Base-by-base conservation (phyloP, 2,329 filamentous ascomycete genomes). In the Talaromyces islandicus region DNA sequence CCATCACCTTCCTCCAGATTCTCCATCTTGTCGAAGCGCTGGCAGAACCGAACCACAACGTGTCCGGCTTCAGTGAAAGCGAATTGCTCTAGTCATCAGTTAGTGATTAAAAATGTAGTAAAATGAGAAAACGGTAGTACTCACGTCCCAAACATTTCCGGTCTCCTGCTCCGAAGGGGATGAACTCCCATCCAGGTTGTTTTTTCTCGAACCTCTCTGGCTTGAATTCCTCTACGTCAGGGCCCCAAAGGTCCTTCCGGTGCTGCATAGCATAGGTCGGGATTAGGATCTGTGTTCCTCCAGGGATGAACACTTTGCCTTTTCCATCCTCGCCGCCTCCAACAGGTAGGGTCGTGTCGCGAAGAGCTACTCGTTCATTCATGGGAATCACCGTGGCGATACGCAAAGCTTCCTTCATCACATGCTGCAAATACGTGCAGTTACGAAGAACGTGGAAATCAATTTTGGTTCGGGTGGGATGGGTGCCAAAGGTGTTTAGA, bases 211-310 rank as follows among this genome's bases (percentile, higher is more conserved):
- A 63, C 27, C 62, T 59, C n/a, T 63, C 62, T 6, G 62, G 62
- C 24, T 54, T 59, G 56, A 63, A 62, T n/a, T 57, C 57, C 0
- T 78, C 72, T 0, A 78, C 78, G 54, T 82, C 80, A 0, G 67
- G 56, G 1, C 79, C 80, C 69, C 75, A 83, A 58, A 78, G 69
- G 35, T 83, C 80, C 43, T 70, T 72, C 14, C 88, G 84, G 1
- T 90, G 85, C 69, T 94, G 90, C 88, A 93, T 89, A 5, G 84
- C 75, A 58, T 91, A 81, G 0, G 88, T 81, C 53, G 81, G 86
- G 78, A 91, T 94, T 52, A 76, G 79, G 62, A 94, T 78, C 6
- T 82, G 73, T 1, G 85, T 86, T 67, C 87, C 85, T 71, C 89
- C 88, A 60, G 83, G 82, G 9, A 91, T 75, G 60, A 85, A 84